Evolutionary conservation across 2,329 filamentous ascomycete genomes (phyloP).

Genomic region (Knoxdaviesia proteae): DNA sequence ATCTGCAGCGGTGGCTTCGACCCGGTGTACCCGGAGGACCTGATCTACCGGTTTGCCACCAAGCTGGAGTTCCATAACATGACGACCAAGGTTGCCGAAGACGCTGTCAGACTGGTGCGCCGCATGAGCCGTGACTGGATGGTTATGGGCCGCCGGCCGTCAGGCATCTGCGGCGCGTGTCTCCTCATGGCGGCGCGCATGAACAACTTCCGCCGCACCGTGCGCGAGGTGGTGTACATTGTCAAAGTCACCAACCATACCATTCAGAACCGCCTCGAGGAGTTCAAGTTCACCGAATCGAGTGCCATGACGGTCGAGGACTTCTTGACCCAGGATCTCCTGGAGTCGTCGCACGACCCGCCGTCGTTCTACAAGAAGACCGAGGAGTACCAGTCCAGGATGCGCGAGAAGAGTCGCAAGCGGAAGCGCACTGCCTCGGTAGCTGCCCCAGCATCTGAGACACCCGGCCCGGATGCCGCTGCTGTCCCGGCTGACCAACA

Average conservation of each 20-base stretch:
- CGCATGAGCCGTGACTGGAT: slow-evolving; percentile 98
- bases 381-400: slow-evolving; percentile 34
- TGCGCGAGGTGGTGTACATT: slow-evolving; percentile 91
- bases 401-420: slow-evolving; percentile 25
- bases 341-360: slow-evolving; percentile 60
- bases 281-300: slow-evolving; percentile 75
- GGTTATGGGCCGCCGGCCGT: slow-evolving; percentile 78
- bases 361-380: slow-evolving; percentile 58
- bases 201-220: slow-evolving; percentile 90
- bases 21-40: slow-evolving; percentile 65
- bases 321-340: slow-evolving; percentile 50
- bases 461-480: not conserved
- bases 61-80: slow-evolving; percentile 77
- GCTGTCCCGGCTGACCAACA: not conserved
- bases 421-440: slow-evolving; percentile 21
- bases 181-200: slow-evolving; percentile 89
- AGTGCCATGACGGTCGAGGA: slow-evolving; percentile 74
- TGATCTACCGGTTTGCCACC: slow-evolving; percentile 78
- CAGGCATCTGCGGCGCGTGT: slow-evolving; percentile 84
- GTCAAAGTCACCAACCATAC: slow-evolving; percentile 92
- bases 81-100: slow-evolving; percentile 66
- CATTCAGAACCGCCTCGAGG: slow-evolving; percentile 73
- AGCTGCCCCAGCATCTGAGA: slow-evolving; percentile 8
- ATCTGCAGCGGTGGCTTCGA: slow-evolving; percentile 43
- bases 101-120: slow-evolving; percentile 70